These are phyloP conservation scores for Globisporangium cystogenes DNA, from an alignment of 352 stramenopile genomes.

Conservation along the genomic window DNA sequence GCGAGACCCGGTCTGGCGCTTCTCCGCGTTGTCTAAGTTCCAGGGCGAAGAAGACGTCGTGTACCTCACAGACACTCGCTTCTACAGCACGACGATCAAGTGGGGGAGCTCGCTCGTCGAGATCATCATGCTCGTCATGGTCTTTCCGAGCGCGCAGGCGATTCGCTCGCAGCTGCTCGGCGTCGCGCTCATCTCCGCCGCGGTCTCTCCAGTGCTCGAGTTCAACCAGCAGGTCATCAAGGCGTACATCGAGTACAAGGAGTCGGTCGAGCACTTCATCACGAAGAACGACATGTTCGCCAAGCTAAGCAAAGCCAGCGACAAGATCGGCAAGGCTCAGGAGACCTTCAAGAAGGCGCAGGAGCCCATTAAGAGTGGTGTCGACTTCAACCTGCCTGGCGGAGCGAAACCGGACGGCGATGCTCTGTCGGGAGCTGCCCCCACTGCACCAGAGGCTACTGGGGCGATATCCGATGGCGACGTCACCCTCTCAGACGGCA, in stretches of 20 bases:
- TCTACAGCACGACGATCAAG: conserved; percentile 41
- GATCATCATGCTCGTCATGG: conserved; percentile 32
- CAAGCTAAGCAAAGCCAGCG: conserved; percentile 16
- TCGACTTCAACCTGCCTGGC: not conserved
- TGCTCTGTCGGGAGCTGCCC: not conserved
- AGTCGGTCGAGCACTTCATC: conserved; percentile 22
- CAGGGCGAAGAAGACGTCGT: conserved; percentile 41
- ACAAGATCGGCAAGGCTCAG: conserved; percentile 6
- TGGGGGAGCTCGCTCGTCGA: conserved; percentile 44
- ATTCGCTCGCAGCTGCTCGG: conserved; percentile 21
- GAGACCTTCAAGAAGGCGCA: conserved; percentile 2
- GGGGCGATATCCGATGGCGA: no score
- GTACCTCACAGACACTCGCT: conserved; percentile 43
- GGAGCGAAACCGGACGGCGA: not conserved
- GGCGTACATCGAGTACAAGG: conserved; percentile 44
- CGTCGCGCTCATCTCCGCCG: conserved; percentile 30
- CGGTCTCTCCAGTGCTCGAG: conserved; percentile 37
- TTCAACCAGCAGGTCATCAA: conserved; percentile 53
- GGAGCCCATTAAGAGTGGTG: not conserved
- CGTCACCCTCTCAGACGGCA: no score
- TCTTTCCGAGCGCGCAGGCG: conserved; percentile 14
- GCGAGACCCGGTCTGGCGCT: conserved; percentile 43
- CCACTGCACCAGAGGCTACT: no score
- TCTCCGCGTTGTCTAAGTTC: conserved; percentile 23
- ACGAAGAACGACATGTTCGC: conserved; percentile 19